phyloP scores from a whole-genome alignment of 495 filamentous ascomycete species.

The Chaetomium cochliodes region DNA sequence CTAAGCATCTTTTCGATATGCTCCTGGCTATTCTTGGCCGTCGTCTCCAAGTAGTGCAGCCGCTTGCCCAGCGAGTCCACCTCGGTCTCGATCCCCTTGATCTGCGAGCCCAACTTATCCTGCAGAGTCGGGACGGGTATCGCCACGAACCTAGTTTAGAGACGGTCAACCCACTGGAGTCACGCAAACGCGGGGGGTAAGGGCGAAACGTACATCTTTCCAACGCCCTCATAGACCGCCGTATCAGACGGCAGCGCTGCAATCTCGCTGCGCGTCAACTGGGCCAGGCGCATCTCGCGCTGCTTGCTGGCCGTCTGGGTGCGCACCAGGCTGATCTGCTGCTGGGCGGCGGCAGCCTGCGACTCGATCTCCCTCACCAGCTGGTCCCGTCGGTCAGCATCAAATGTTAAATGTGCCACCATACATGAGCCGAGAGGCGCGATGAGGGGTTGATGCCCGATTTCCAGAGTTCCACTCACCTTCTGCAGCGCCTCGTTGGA shows the following conservation, averaged over 20 bases:
- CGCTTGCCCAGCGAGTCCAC: slow-evolving; percentile 81
- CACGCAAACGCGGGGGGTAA: background rate
- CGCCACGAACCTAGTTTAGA: slow-evolving; percentile 73
- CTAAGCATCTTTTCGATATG: slow-evolving; percentile 79
- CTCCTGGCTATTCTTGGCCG: slow-evolving; percentile 85
- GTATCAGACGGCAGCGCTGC: slow-evolving; percentile 73
- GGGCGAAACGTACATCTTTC: slow-evolving; percentile 75
- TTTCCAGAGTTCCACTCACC: slow-evolving; percentile 48
- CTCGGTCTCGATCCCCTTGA: slow-evolving; percentile 70
- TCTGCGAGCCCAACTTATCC: slow-evolving; percentile 71
- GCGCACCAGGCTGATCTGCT: slow-evolving; percentile 85
- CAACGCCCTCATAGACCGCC: slow-evolving; percentile 88
- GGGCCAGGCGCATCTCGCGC: slow-evolving; percentile 81
- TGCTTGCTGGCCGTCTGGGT: slow-evolving; percentile 83
- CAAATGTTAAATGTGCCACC: too few relatives aligned
- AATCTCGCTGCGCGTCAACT: slow-evolving; percentile 83
- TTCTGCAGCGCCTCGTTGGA: slow-evolving; percentile 94
- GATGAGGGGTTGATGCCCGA: slow-evolving; percentile 8
- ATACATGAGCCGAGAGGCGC: too few relatives aligned
- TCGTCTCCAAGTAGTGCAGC: slow-evolving; percentile 90
- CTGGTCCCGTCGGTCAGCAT: slow-evolving; percentile 46
- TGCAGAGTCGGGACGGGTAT: slow-evolving; percentile 71
- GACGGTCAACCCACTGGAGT: background rate
- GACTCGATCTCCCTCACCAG: slow-evolving; percentile 91
- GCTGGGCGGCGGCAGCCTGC: slow-evolving; percentile 80